phyloP scores from a whole-genome alignment of 495 filamentous ascomycete species.

The Xylaria flabelliformis region DNA sequence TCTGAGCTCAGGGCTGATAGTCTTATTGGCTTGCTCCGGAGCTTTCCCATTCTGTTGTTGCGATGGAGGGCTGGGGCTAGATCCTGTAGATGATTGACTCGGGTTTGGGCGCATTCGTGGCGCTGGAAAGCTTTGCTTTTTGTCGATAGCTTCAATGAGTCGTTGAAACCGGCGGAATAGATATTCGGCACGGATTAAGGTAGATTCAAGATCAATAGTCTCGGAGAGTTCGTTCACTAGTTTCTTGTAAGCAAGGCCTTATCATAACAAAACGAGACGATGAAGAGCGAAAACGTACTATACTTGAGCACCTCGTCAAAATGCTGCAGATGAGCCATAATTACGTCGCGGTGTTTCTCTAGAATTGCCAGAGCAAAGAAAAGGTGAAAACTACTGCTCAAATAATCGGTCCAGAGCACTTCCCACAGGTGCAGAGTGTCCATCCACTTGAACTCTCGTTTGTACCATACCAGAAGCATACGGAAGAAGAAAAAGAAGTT shows the following conservation, averaged over 20 bases:
- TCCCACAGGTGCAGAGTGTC: slow-evolving; percentile 93
- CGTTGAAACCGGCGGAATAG: slow-evolving; percentile 88
- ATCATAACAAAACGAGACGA: slow-evolving; percentile 5
- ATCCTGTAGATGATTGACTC: slow-evolving; percentile 6
- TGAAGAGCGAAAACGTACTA: slow-evolving; percentile 58
- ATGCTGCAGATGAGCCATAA: slow-evolving; percentile 91
- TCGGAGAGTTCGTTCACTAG: slow-evolving; percentile 92
- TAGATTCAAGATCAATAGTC: slow-evolving; percentile 86
- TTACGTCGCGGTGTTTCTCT: slow-evolving; percentile 93
- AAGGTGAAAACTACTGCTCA: slow-evolving; percentile 87
- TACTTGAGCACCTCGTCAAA: slow-evolving; percentile 99
- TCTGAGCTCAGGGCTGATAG: slow-evolving; percentile 84
- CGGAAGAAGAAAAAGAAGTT: slow-evolving; percentile 99
- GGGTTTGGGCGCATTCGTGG: slow-evolving; percentile 48
- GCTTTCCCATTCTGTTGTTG: slow-evolving; percentile 38
- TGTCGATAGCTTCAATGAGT: slow-evolving; percentile 87
- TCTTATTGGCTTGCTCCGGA: slow-evolving; percentile 55
- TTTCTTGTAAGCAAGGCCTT: slow-evolving; percentile 24
- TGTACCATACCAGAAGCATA: slow-evolving; percentile 98
- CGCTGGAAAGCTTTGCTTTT: slow-evolving; percentile 77
- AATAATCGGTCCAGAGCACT: slow-evolving; percentile 89
- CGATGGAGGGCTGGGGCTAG: slow-evolving; percentile 22
- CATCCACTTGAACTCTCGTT: slow-evolving; percentile 90
- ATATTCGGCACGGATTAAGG: slow-evolving; percentile 83
- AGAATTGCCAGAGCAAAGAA: slow-evolving; percentile 93